A percentile compares a stretch with the other conserved stretches of the same genome.
Conservation (phyloP, 1,139 yeast genomes). For the Spencermartinsiella ligniputridi region DNA sequence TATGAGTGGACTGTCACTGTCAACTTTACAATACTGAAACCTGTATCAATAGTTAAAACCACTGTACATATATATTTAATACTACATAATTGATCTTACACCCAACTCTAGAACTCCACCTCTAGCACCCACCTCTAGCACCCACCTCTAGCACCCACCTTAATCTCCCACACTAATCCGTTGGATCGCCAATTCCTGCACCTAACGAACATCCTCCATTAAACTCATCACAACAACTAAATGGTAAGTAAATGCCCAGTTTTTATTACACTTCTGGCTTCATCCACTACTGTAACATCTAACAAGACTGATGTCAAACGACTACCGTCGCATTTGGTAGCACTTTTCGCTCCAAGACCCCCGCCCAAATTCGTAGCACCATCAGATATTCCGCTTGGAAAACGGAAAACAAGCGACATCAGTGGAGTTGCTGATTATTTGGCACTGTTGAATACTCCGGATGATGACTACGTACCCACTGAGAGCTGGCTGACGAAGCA, state of each 20-base stretch:
- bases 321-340: conserved; percentile 61
- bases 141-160: not conserved
- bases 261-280: not conserved
- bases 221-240: conserved; percentile 4
- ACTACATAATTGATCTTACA: too few relatives aligned
- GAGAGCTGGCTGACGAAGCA: conserved; percentile 37
- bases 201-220: not conserved
- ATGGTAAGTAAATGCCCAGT: conserved; percentile 8
- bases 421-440: conserved; percentile 49
- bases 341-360: conserved; percentile 64
- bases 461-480: conserved; percentile 32
- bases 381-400: conserved; percentile 49
- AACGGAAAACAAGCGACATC: conserved; percentile 48
- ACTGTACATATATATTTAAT: too few relatives aligned
- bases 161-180: not conserved
- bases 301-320: conserved; percentile 41
- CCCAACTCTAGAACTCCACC: too few relatives aligned
- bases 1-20: too few relatives aligned
- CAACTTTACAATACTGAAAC: too few relatives aligned
- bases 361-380: conserved; percentile 58
- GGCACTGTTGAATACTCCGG: conserved; percentile 35
- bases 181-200: not conserved
- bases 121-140: not conserved
- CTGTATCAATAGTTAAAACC: too few relatives aligned
- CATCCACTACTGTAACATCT: conserved; percentile 3